phyloP scores from a whole-genome alignment of 2,329 filamentous ascomycete genomes.

The Sclerotinia glacialis region DNA sequence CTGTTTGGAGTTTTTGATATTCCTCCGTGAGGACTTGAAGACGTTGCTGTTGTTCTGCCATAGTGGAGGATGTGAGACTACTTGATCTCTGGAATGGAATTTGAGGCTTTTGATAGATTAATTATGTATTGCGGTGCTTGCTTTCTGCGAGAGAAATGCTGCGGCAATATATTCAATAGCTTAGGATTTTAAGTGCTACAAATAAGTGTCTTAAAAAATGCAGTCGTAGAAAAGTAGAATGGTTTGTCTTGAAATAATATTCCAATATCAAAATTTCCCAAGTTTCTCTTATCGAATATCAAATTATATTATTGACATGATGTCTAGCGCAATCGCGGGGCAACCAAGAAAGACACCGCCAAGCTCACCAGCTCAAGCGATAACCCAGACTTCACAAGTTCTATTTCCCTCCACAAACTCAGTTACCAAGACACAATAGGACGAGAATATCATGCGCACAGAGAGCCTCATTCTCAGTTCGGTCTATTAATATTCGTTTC shows the following conservation, averaged over 20 bases:
- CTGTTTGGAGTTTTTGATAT: slow-evolving; percentile 82
- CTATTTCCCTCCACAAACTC: slow-evolving; percentile 13
- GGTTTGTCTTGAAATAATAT: not conserved
- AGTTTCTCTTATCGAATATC: slow-evolving; percentile 22
- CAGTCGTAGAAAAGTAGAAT: not conserved
- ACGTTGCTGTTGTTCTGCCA: slow-evolving; percentile 72
- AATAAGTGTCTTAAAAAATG: not conserved
- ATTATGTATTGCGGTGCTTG: not conserved
- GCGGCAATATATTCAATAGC: not conserved
- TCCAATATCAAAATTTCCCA: slow-evolving; percentile 1
- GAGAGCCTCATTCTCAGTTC: not conserved
- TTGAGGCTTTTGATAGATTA: not conserved
- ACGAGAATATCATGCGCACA: not conserved
- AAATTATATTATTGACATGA: slow-evolving; percentile 26
- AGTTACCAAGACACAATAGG: not conserved
- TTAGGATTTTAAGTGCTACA: not conserved
- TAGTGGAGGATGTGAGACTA: slow-evolving; percentile 39
- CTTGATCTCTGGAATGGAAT: not conserved
- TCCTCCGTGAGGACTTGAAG: slow-evolving; percentile 83
- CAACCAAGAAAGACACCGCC: slow-evolving; percentile 22
- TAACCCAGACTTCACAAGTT: slow-evolving; percentile 24
- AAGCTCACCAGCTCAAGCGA: slow-evolving; percentile 25
- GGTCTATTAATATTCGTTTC: not conserved
- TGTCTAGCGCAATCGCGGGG: slow-evolving; percentile 33
- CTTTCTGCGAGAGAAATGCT: not conserved